Conservation (phyloP, 805 yeast species). For the Geotrichum ghanense region DNA sequence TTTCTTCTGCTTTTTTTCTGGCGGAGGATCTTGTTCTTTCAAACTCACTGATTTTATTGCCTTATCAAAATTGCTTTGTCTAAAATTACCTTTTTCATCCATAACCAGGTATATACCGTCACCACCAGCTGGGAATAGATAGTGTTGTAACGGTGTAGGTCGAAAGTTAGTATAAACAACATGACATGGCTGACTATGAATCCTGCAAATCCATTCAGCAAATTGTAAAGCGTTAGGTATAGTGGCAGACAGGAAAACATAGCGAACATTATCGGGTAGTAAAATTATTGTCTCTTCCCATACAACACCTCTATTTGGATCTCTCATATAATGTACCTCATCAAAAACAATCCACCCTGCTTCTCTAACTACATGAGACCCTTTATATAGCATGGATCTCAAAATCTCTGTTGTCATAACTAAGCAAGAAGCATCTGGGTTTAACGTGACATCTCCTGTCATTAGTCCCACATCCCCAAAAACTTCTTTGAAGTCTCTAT, state of each 20-base stretch:
- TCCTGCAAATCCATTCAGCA: conserved; percentile 97
- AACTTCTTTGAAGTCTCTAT: conserved; percentile 82
- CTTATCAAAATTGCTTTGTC: conserved; percentile 96
- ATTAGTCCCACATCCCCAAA: conserved; percentile 95
- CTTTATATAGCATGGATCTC: conserved; percentile 92
- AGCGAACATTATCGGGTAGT: conserved; percentile 90
- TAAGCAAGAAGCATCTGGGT: conserved; percentile 95
- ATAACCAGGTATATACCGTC: conserved; percentile 96
- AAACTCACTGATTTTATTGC: conserved; percentile 92
- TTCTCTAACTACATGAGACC: conserved; percentile 96
- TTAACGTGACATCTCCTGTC: conserved; percentile 98
- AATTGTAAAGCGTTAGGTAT: conserved; percentile 97
- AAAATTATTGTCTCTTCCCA: conserved; percentile 98
- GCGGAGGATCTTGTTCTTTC: conserved; percentile 52
- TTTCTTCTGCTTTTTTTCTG: conserved; percentile 51
- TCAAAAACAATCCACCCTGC: conserved; percentile 98
- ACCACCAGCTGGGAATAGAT: conserved; percentile 96
- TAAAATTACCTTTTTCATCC: conserved; percentile 89
- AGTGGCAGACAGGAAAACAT: conserved; percentile 89
- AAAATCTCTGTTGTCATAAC: conserved; percentile 99
- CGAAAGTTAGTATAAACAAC: conserved; percentile 98
- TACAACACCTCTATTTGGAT: conserved; percentile 94
- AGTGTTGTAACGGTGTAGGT: conserved; percentile 97
- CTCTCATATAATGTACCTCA: conserved; percentile 98
- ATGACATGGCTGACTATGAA: conserved; percentile 93